Evolutionary conservation across 1,284 basidiomycete genomes (phyloP), one percentile per base, ranked within the genome.

Genomic region (Leucoagaricus sp.): DNA sequence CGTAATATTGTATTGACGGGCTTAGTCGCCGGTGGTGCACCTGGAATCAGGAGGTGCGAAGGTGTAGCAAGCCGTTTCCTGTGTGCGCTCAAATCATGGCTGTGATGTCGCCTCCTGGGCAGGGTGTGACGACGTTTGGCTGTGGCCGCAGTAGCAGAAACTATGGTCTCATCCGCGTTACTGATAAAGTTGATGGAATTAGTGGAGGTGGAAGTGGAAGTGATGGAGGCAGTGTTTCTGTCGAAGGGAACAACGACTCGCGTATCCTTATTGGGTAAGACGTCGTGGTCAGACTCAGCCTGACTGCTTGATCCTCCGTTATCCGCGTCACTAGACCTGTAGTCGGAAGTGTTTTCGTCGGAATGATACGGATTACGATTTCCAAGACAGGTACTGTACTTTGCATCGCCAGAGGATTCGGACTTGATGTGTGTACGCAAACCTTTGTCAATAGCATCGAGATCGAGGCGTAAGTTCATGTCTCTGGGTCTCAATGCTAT

Each of bases 21-120:
- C 49, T 73, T 74, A 6, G 64, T 64, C 4, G 73, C 74, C 10
- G 78, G 77, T 36, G 78, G 79, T 1, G 78, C 81, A 23, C 81
- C 82, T 5, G 80, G 80, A 36, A 83, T 74, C 71, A 76, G 81
- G 42, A 83, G 67, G 60, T 82, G 80, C 1, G 75, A 75, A 10
- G 74, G 70, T 4, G 79, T 81, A 5, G 75, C 75, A 15, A 81
- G 65, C 5, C 17, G 23, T 13, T 72, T 49, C 28, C 49, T 46
- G 17, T 67, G 26, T 64, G 64, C 9, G 68, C n/a, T 29, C 7
- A 59, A 33, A 31, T 33, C 45, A 42, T 45, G 56, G 38, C n/a
- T 49, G 28, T 44, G 40, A 19, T 51, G 26, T 19, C 42, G 17
- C 26, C 50, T 33, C 29, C 53, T 44, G 13, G 55, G 55, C 25